Evolutionary conservation across 192 early-diverging fungal species (phyloP), one percentile per base, ranked within the genome.

Genomic region (Coemansia nantahalensis): DNA sequence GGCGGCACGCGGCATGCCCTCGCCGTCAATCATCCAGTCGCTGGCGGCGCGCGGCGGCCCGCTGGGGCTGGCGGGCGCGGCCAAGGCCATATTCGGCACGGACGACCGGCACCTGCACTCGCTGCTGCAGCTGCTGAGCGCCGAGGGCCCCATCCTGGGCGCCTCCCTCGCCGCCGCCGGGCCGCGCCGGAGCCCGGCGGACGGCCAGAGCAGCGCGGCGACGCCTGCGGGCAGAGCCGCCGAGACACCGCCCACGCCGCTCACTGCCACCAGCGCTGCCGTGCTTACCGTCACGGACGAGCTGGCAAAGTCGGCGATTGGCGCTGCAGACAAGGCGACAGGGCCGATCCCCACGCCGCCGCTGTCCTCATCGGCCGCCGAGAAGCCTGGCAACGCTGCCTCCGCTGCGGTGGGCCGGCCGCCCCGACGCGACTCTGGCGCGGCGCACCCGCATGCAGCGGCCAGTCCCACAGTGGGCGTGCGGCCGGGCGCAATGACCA

Each of bases 11-110:
- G 66, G 73, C 28, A 56, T 61, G 34, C 73, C 73, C 3, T 77
- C 73, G 19, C 73, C 73, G 23, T 77, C 73, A 4, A 77, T 77
- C 22, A 77, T 77, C 37, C 73, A 77, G 57, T 54, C 73, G 43
- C 38, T 77, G 57, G 58, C 63, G 12, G 37, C 59, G 15, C 54
- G 63, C 14, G 42, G 59, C 14, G 45, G 56, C 15, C 24, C 55
- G 16, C 53, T 62, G 17, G 48, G 45, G 5, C 39, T 65, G 40
- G 66, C 52, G 7, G 53, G 54, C 0, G 56, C 65, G 4, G 66
- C 73, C 2, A 77, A 77, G 34, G 56, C 73, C 1, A 64, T 77
- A 3, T 60, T 76, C 48, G 65, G 60, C 14, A 57, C 72, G 1
- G 72, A 76, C 21, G 65, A 63, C 33, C 60, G 61, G 6, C 64